These are phyloP conservation scores for Apiospora pterosperma DNA, from an alignment of 2,329 filamentous ascomycete species.

Conservation along the genomic window DNA sequence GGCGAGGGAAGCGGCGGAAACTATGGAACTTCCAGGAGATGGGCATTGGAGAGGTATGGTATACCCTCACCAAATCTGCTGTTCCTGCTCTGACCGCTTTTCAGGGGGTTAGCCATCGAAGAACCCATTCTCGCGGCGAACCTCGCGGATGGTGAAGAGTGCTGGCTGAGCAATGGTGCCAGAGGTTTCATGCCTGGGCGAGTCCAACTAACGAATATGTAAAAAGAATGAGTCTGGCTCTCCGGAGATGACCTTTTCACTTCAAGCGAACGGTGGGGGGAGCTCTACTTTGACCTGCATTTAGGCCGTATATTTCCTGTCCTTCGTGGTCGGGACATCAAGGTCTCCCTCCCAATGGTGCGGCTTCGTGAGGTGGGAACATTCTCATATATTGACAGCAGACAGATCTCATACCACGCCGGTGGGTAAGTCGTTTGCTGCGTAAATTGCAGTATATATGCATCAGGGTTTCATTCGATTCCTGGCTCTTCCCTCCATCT, in stretches of 20 bases:
- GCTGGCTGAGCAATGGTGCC: slow-evolving; percentile 88
- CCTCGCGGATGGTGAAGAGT: slow-evolving; percentile 68
- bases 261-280: not conserved
- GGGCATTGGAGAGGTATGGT: slow-evolving; percentile 68
- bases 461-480: not conserved
- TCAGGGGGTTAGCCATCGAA: slow-evolving; percentile 61
- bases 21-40: slow-evolving; percentile 76
- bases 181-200: slow-evolving; percentile 66
- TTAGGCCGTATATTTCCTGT: not conserved
- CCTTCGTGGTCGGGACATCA: not conserved
- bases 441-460: not conserved
- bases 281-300: not conserved
- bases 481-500: not conserved
- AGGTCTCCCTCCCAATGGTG: not conserved
- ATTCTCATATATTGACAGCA: not conserved
- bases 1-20: slow-evolving; percentile 67
- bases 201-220: not conserved
- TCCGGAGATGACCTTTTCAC: not conserved
- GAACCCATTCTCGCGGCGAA: slow-evolving; percentile 56
- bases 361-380: not conserved
- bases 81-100: slow-evolving; percentile 11
- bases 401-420: not conserved
- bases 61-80: not conserved
- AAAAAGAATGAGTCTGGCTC: too few species aligned
- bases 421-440: not conserved